These are phyloP conservation scores for Stramenopiles sp. DNA, from an alignment of 352 stramenopile species.

Conservation along the genomic window DNA sequence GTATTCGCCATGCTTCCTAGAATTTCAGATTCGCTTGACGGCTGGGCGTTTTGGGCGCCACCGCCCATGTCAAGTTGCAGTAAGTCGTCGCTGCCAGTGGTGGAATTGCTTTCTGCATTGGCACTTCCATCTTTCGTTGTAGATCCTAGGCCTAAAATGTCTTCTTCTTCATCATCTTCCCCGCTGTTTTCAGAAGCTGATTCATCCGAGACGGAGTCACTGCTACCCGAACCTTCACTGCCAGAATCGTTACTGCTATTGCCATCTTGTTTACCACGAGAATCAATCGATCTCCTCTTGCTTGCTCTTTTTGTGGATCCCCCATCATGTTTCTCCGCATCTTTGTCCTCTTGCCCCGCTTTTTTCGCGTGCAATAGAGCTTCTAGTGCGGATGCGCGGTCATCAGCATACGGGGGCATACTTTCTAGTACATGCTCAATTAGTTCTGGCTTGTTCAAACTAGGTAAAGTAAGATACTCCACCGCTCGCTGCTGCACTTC, in stretches of 20 bases:
- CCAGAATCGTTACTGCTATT: not conserved
- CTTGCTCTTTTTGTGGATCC: too few species aligned
- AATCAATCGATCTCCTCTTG: constrained; percentile 18
- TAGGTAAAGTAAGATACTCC: constrained; percentile 78
- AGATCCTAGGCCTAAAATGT: not conserved
- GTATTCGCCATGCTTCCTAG: too few species aligned
- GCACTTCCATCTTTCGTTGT: not conserved
- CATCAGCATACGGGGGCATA: constrained; percentile 90
- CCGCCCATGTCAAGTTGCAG: too few species aligned
- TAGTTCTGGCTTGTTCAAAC: constrained; percentile 45
- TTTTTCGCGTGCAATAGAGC: constrained; percentile 46
- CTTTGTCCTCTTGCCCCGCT: constrained; percentile 21
- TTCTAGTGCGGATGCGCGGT: constrained; percentile 42
- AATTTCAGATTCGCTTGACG: not conserved
- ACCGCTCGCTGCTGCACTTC: constrained; percentile 90
- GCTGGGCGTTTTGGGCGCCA: not conserved
- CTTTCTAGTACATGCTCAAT: constrained; percentile 81
- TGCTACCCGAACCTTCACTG: constrained; percentile 14
- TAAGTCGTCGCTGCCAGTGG: constrained; percentile 28
- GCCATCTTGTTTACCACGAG: constrained; percentile 9
- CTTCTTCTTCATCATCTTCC: not conserved
- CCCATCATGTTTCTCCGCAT: not conserved
- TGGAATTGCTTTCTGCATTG: not conserved
- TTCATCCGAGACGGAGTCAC: constrained; percentile 18
- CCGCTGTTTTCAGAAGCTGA: constrained; percentile 16